Evolutionary conservation across 306 rosid genomes (phyloP).

Genomic region (barrel medic (Medicago truncatula)): MtrunA17r5.0-ANR NC_053049.1:37681501-37682000

Average conservation of each 20-base stretch:
- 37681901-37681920: slow-evolving; percentile 77
- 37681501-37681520: not conserved
- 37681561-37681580: slow-evolving; percentile 67
- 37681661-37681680: slow-evolving; percentile 40
- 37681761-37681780: slow-evolving; percentile 71
- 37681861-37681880: slow-evolving; percentile 82
- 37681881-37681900: slow-evolving; percentile 90
- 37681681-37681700: slow-evolving; percentile 75
- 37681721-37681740: slow-evolving; percentile 79
- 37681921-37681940: slow-evolving; percentile 92
- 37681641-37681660: slow-evolving; percentile 48
- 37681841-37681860: slow-evolving; percentile 90
- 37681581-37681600: slow-evolving; percentile 82
- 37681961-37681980: slow-evolving; percentile 97
- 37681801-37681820: slow-evolving; percentile 46
- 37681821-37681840: slow-evolving; percentile 70
- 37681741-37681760: slow-evolving; percentile 62
- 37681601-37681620: slow-evolving; percentile 56
- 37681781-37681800: slow-evolving; percentile 58
- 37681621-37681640: slow-evolving; percentile 41
- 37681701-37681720: slow-evolving; percentile 85
- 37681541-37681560: slow-evolving; percentile 22
- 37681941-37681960: slow-evolving; percentile 97
- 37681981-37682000: slow-evolving; percentile 96
- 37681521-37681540: not conserved